phyloP scores from a whole-genome alignment of 2,329 filamentous ascomycete species.

The Helminthosporium solani region DNA sequence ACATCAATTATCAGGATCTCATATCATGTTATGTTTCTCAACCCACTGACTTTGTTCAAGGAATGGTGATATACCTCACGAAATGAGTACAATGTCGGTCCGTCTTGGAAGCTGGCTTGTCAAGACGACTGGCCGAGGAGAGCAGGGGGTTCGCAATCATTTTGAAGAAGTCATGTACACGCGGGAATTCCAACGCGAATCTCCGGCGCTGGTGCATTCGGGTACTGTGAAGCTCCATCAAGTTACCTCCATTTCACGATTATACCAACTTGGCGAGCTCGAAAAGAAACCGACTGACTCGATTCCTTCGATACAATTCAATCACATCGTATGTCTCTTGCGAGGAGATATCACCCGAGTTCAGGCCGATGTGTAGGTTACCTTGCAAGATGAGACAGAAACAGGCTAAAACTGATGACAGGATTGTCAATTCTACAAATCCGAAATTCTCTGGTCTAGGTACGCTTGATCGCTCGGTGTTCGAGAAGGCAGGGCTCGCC shows the following conservation, averaged over 20 bases:
- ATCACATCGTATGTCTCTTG: constrained; percentile 29
- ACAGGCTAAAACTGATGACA: neutral
- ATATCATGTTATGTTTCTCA: neutral
- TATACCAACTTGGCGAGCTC: constrained; percentile 30
- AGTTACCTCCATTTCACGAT: constrained; percentile 25
- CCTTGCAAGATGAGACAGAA: too few relatives aligned
- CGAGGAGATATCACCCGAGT: constrained; percentile 38
- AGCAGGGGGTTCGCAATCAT: constrained; percentile 16
- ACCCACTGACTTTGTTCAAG: constrained; percentile 5
- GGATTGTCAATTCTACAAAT: constrained; percentile 36
- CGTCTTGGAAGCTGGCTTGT: constrained; percentile 20
- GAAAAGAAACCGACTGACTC: constrained; percentile 25
- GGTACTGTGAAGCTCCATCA: constrained; percentile 25
- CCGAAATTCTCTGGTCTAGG: constrained; percentile 27
- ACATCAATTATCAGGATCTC: neutral
- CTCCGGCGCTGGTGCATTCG: constrained; percentile 4
- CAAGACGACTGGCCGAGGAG: constrained; percentile 17
- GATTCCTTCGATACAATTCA: constrained; percentile 23
- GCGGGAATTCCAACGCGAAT: constrained; percentile 23
- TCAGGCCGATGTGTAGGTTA: constrained; percentile 26
- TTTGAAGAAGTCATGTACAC: constrained; percentile 30
- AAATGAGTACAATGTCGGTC: constrained; percentile 23
- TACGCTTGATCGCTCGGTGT: constrained; percentile 32
- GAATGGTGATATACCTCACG: constrained; percentile 13
- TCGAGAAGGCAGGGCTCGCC: constrained; percentile 28